A percentile compares a stretch with the other conserved stretches of the same genome.
These are phyloP conservation scores for Dictyostelium citrinum DNA, from an alignment of 78 protist genomes.

Conservation along the genomic window DNA sequence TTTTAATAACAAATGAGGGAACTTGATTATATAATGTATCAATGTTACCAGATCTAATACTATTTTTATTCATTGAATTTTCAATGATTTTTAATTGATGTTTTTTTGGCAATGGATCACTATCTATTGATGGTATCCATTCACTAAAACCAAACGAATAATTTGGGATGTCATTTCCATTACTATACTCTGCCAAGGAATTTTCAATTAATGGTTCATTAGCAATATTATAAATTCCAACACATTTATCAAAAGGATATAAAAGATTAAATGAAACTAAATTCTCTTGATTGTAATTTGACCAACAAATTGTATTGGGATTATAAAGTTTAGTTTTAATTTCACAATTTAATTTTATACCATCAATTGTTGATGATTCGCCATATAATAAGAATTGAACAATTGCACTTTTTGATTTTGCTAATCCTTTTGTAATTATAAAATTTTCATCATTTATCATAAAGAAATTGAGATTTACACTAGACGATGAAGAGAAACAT, in stretches of 20 bases:
- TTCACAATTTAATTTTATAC: neutral
- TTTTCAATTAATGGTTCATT: neutral
- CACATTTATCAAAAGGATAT: slow-evolving; percentile 12
- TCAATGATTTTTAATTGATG: neutral
- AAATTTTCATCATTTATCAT: neutral
- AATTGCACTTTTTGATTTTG: neutral
- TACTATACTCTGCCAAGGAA: neutral
- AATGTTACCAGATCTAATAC: neutral
- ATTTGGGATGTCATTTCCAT: neutral
- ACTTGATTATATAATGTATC: neutral
- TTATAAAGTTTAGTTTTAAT: neutral
- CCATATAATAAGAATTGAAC: neutral
- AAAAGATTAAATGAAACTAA: neutral
- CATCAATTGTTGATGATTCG: neutral
- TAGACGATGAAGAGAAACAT: no score
- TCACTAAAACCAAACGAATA: neutral
- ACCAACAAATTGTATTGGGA: neutral
- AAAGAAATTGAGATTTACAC: neutral
- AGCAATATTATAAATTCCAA: neutral
- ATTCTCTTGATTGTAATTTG: neutral
- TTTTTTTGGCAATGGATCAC: neutral
- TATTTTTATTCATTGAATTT: neutral
- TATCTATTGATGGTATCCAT: neutral
- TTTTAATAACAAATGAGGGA: neutral
- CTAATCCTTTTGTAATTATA: neutral